Percentiles rank a stretch among this genome's conserved stretches.
These are phyloP conservation scores for Tricholoma matsutake DNA, from an alignment of 768 basidiomycete genomes.

Conservation along the genomic window DNA sequence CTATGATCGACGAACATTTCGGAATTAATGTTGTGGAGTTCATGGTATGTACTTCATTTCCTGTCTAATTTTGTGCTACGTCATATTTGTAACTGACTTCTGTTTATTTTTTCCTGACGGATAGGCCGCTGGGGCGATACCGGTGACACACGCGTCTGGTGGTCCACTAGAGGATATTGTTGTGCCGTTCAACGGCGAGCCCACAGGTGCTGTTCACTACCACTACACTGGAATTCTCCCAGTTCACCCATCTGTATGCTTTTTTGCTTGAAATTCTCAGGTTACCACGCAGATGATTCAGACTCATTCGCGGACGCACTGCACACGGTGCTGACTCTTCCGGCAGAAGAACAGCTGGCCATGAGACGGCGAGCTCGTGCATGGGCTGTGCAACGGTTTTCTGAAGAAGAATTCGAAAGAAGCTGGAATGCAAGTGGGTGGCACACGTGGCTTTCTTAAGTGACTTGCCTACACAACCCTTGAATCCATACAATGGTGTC, in stretches of 20 bases:
- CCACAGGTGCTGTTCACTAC: slow-evolving; percentile 50
- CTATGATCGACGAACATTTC: slow-evolving; percentile 98
- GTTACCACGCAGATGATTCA: slow-evolving; percentile 74
- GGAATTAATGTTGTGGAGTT: slow-evolving; percentile 98
- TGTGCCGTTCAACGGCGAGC: slow-evolving; percentile 67
- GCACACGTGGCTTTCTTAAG: slow-evolving; percentile 20
- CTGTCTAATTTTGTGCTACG: slow-evolving; percentile 1
- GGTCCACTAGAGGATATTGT: slow-evolving; percentile 92
- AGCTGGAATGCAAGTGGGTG: slow-evolving; percentile 72
- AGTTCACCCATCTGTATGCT: background rate
- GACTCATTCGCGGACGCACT: slow-evolving; percentile 66
- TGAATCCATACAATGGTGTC: too few relatives aligned
- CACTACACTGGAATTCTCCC: background rate
- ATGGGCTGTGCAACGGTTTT: slow-evolving; percentile 74
- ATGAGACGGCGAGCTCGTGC: slow-evolving; percentile 67
- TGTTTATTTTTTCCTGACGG: background rate
- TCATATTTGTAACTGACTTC: background rate
- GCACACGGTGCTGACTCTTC: slow-evolving; percentile 58
- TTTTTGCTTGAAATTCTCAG: slow-evolving; percentile 28
- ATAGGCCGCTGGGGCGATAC: slow-evolving; percentile 92
- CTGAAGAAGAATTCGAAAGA: slow-evolving; percentile 71
- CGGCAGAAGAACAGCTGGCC: slow-evolving; percentile 49
- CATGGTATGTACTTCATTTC: slow-evolving; percentile 58
- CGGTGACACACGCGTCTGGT: slow-evolving; percentile 89
- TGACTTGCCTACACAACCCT: background rate